Base-by-base conservation (phyloP, 768 basidiomycete genomes). In the Collybia mongolica region DNA sequence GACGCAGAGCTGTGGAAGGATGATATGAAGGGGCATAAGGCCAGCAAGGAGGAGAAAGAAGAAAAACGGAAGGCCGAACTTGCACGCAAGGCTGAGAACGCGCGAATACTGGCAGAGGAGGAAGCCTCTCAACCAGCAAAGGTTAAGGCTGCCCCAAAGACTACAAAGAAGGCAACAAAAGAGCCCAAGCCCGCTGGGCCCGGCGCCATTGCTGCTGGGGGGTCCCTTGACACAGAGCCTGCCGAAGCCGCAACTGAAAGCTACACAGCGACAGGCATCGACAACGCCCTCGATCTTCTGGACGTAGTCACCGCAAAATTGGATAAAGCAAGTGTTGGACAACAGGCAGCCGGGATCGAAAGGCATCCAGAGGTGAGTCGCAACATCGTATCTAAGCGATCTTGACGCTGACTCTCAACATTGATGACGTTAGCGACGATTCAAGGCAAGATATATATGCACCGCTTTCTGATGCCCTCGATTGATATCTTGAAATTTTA, bases 311-410 rank as follows among this genome's bases (percentile, higher is more conserved):
- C 84, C 41, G 90, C 90, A 2, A 94, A 93, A 77, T 86, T 82
- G 81, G 94, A 96, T 67, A 96, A 96, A 71, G 90, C 91, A 1
- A 91, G 89, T 57, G 74, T 95, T 28, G 93, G 94, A 0, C 82
- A 84, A 51, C 88, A 90, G 66, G 93, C 94, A 12, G 91, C 91
- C 45, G 79, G 81, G 35, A 80, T 97, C 29, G 93, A 97, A 72
- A 80, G 78, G 48, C 94, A 97, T 77, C 94, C 94, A 45, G 94
- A 97, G 83, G 92, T 93, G 60, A 42, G 79, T 68, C 39, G 19
- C 8, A 19, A 44, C 39, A 43, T 48, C 35, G 51, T 41, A 39
- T 15, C 20, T 44, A 24, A 39, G 15, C 15, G 32, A 37, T 28
- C 22, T 22, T 41, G 26, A 44, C 8, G 40, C 22, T 62, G 26